phyloP scores from a whole-genome alignment of 805 yeast species.

The Millerozyma acaciae region DNA sequence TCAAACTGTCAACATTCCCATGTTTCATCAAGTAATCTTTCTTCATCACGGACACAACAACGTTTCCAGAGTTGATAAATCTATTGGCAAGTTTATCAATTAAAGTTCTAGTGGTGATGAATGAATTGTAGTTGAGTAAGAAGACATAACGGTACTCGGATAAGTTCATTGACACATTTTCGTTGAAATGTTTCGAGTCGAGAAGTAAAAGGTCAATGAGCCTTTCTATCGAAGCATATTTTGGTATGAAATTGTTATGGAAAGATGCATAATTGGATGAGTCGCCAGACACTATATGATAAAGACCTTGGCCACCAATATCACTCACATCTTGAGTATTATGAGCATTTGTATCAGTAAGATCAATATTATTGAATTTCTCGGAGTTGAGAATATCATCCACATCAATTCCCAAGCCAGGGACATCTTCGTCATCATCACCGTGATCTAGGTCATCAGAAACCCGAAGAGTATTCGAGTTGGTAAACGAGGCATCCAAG shows the following conservation, averaged over 20 bases:
- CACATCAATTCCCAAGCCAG: constrained; percentile 40
- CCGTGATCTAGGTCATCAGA: constrained; percentile 28
- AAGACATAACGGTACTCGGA: constrained; percentile 41
- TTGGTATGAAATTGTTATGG: constrained; percentile 26
- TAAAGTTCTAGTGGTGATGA: constrained; percentile 36
- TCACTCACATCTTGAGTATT: not conserved
- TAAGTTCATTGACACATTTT: constrained; percentile 29
- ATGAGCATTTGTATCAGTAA: not conserved
- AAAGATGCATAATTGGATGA: constrained; percentile 9
- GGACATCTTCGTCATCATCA: constrained; percentile 34
- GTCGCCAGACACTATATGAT: constrained; percentile 14
- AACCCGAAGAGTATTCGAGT: constrained; percentile 11
- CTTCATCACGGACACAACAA: constrained; percentile 42
- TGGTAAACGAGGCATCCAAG: constrained; percentile 16
- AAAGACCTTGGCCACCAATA: not conserved
- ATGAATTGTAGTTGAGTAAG: constrained; percentile 38
- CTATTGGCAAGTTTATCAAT: constrained; percentile 38
- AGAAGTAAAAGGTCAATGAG: constrained; percentile 73
- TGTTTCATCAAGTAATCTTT: constrained; percentile 16
- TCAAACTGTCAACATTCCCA: constrained; percentile 9
- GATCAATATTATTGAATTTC: constrained; percentile 29
- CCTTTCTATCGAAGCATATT: constrained; percentile 63
- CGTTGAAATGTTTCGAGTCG: constrained; percentile 60
- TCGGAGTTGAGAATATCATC: constrained; percentile 40
- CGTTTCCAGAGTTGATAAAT: constrained; percentile 42